phyloP scores from a whole-genome alignment of 2,329 filamentous ascomycete genomes.

The Colletotrichum simmondsii region DNA sequence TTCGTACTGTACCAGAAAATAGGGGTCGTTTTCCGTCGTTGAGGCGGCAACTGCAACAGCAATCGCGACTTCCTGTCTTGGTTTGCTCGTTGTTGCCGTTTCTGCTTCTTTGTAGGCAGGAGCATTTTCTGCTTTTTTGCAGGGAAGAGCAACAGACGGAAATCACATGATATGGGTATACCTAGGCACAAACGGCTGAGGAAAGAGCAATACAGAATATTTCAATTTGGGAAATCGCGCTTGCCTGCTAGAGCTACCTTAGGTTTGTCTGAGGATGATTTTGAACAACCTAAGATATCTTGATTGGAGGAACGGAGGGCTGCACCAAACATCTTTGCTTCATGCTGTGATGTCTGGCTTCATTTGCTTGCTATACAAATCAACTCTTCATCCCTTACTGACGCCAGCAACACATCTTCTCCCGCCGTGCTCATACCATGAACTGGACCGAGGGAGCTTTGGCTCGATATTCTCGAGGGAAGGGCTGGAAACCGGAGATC shows the following conservation, averaged over 20 bases:
- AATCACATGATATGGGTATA: slow-evolving; percentile 11
- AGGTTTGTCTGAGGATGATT: not conserved
- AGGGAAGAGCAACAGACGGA: not conserved
- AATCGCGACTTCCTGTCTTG: not conserved
- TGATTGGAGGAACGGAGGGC: not conserved
- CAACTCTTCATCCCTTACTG: not conserved
- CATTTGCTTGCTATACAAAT: too few relatives aligned
- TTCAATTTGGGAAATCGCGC: not conserved
- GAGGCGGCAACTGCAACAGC: slow-evolving; percentile 17
- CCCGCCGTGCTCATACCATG: slow-evolving; percentile 41
- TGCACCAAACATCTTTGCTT: not conserved
- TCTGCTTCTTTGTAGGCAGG: not conserved
- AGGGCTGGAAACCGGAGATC: slow-evolving; percentile 45
- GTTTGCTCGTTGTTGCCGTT: not conserved
- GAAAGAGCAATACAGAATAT: not conserved
- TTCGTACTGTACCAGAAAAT: slow-evolving; percentile 4
- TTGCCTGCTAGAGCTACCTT: not conserved
- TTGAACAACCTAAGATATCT: not conserved
- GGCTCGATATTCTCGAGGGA: slow-evolving; percentile 48
- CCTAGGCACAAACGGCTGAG: not conserved
- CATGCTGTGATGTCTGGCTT: not conserved
- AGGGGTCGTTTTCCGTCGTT: not conserved
- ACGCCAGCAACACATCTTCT: too few relatives aligned
- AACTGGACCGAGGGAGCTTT: slow-evolving; percentile 55
- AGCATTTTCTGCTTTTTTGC: not conserved